These are phyloP conservation scores for Solanum bukasovii DNA, from an alignment of 257 asterid species.

Conservation along the genomic window DNA sequence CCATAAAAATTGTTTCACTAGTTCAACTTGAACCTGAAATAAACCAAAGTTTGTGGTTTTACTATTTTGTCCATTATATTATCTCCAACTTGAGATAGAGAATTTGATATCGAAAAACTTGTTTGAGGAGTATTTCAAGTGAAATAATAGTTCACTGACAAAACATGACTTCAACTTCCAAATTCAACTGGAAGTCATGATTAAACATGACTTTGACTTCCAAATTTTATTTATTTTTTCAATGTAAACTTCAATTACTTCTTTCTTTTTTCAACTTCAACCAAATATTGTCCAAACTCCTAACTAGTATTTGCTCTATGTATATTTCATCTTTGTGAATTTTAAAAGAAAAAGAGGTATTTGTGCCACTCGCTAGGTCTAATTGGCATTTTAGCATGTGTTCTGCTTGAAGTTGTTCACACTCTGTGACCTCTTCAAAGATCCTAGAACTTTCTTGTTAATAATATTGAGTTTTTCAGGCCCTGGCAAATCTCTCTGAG, in stretches of 20 bases:
- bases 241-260: neutral
- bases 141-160: neutral
- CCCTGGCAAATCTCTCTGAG: conserved; percentile 64
- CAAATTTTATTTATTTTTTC: neutral
- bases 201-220: neutral
- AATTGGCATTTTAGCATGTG: neutral
- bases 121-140: neutral
- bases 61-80: neutral
- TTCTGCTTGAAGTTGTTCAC: neutral
- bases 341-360: neutral
- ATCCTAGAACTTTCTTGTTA: neutral
- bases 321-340: neutral
- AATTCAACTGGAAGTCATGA: neutral
- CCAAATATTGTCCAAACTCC: neutral
- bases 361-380: neutral
- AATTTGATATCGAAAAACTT: neutral
- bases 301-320: neutral
- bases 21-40: neutral
- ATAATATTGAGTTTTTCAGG: conserved; percentile 30
- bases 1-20: neutral
- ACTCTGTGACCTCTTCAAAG: neutral
- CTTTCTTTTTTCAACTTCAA: neutral
- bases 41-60: neutral
- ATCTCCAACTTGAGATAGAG: neutral
- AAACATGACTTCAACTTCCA: neutral